Conservation (phyloP, 1,139 yeast species). For the Blastobotrys arbuscula region DNA sequence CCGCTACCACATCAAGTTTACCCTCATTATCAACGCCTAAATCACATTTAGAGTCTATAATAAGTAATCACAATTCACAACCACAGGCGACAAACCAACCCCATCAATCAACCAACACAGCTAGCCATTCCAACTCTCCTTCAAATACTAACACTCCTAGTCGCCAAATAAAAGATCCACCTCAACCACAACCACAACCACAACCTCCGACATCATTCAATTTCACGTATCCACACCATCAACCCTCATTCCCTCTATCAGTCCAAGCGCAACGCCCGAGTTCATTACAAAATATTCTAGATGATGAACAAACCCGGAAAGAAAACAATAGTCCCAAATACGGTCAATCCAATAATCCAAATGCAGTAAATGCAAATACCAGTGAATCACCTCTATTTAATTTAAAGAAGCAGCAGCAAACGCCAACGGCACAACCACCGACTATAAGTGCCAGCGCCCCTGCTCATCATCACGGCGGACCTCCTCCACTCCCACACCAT, state of each 20-base stretch:
- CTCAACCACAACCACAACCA: conserved; percentile 4
- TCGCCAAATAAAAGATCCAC: conserved; percentile 3
- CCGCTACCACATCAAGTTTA: conserved; percentile 13
- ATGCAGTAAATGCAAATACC: not conserved
- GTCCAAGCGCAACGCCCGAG: conserved; percentile 11
- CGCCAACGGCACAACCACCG: not conserved
- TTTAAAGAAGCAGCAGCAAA: conserved; percentile 5
- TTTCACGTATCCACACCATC: not conserved
- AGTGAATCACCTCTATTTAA: conserved; percentile 1
- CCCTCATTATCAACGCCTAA: conserved; percentile 14
- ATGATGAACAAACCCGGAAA: conserved; percentile 2
- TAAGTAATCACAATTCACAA: conserved; percentile 3
- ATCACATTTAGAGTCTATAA: conserved; percentile 14
- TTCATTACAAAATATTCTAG: conserved; percentile 8
- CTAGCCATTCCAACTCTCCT: not conserved
- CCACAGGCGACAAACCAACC: not conserved
- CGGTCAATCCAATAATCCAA: not conserved
- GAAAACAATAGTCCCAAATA: not conserved
- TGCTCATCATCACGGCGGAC: not conserved
- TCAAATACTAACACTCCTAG: not conserved
- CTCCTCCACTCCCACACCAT: conserved; percentile 1
- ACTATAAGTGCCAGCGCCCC: not conserved
- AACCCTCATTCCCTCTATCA: conserved; percentile 3
- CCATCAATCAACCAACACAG: not conserved
- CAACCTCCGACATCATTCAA: not conserved